These are phyloP conservation scores for Leccinum boreale DNA, from an alignment of 768 basidiomycete genomes.

Conservation along the genomic window DNA sequence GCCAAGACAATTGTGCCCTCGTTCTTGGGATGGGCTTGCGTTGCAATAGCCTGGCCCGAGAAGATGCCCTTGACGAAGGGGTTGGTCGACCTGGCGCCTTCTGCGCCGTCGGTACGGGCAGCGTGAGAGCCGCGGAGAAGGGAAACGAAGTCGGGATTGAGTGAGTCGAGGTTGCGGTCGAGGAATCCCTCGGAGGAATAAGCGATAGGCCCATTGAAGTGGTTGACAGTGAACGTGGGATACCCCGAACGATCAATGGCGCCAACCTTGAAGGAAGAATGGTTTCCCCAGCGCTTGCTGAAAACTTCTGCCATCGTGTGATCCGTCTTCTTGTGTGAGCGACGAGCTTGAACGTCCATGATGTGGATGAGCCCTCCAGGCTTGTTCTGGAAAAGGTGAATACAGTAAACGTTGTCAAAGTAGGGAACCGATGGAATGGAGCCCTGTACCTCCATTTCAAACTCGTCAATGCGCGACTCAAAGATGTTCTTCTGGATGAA, in stretches of 20 bases:
- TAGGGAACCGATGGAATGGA: too few relatives aligned
- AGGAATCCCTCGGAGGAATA: constrained; percentile 83
- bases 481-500: too few relatives aligned
- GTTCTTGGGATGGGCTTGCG: constrained; percentile 85
- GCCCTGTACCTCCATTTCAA: too few relatives aligned
- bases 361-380: too few relatives aligned
- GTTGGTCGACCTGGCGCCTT: constrained; percentile 88
- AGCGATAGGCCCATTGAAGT: too few relatives aligned
- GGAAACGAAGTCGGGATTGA: constrained; percentile 91
- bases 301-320: constrained; percentile 92
- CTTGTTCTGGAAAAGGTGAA: too few relatives aligned
- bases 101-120: constrained; percentile 21
- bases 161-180: constrained; percentile 78
- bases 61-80: constrained; percentile 92
- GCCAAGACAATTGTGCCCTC: constrained; percentile 95
- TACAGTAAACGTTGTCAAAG: too few relatives aligned
- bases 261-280: constrained; percentile 85
- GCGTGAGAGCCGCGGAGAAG: constrained; percentile 65
- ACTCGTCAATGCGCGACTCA: too few relatives aligned
- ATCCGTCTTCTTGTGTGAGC: constrained; percentile 75
- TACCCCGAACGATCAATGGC: too few relatives aligned
- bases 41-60: constrained; percentile 83
- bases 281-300: constrained; percentile 89
- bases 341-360: too few relatives aligned
- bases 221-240: too few relatives aligned